A percentile compares a stretch with the other conserved stretches of the same genome.
Evolutionary conservation across 2,329 filamentous ascomycete species (phyloP).

Genomic region (Coleophoma cylindrospora): DNA sequence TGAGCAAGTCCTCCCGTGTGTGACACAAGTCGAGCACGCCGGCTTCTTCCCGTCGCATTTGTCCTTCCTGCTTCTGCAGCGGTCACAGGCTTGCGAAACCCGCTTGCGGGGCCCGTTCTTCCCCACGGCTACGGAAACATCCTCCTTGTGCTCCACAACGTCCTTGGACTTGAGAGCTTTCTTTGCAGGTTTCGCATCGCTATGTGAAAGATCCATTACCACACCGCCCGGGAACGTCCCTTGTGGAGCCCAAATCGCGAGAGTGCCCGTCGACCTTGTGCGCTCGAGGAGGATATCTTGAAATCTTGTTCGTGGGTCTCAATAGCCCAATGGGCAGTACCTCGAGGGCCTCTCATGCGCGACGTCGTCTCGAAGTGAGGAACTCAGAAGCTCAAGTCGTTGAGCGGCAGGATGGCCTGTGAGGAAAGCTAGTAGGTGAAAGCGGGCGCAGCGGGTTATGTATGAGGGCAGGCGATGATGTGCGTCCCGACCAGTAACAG

Average conservation of each 20-base stretch:
- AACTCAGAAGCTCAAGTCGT: too few relatives aligned
- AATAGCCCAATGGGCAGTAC: slow-evolving; percentile 1
- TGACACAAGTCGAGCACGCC: slow-evolving; percentile 56
- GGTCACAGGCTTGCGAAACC: slow-evolving; percentile 49
- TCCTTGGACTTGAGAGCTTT: slow-evolving; percentile 1
- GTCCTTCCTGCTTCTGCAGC: slow-evolving; percentile 48
- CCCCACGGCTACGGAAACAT: slow-evolving; percentile 1
- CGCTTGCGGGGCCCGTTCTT: slow-evolving; percentile 22
- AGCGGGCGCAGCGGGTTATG: too few relatives aligned
- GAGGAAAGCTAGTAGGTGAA: too few relatives aligned
- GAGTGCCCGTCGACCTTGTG: too few relatives aligned
- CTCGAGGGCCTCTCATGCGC: background rate
- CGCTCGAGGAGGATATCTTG: background rate
- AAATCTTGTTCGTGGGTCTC: background rate
- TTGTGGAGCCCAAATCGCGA: too few relatives aligned
- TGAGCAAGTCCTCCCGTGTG: slow-evolving; percentile 46
- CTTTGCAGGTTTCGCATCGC: background rate
- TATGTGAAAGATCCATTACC: background rate
- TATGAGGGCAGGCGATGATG: too few relatives aligned
- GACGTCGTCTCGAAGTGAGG: background rate
- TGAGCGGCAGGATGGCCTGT: too few relatives aligned
- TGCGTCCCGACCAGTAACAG: too few relatives aligned
- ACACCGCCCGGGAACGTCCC: background rate
- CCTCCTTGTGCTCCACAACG: slow-evolving; percentile 7
- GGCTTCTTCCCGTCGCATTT: slow-evolving; percentile 59